Evolutionary conservation across 177 flowering plant genomes (phyloP).

Genomic region (Vitis hybrid): DNA sequence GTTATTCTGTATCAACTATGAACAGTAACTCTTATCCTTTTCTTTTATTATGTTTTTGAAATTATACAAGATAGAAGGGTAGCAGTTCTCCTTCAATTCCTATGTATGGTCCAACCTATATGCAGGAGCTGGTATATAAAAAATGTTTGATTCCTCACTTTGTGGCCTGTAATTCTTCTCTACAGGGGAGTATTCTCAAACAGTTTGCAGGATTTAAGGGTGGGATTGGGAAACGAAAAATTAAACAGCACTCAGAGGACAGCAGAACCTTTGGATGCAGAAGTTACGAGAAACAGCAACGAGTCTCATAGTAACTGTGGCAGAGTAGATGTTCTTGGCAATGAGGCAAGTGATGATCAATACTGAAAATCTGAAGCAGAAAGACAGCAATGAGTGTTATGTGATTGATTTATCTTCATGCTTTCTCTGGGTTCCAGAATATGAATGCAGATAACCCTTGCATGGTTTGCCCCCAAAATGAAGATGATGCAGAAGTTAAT

Average conservation of each 20-base stretch:
- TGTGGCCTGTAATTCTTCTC: not conserved
- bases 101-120: not conserved
- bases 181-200: conserved; percentile 11
- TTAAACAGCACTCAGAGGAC: not conserved
- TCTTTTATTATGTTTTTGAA: not conserved
- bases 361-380: too few species aligned
- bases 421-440: too few species aligned
- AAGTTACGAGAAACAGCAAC: not conserved
- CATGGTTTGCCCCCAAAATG: too few species aligned
- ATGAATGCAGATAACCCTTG: too few species aligned
- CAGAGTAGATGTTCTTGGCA: not conserved
- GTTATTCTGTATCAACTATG: too few species aligned
- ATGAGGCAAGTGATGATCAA: too few species aligned
- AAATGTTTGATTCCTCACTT: not conserved
- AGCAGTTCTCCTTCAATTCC: not conserved
- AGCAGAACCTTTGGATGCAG: conserved; percentile 3
- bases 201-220: conserved; percentile 4
- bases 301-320: not conserved
- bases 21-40: not conserved
- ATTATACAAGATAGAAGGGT: not conserved
- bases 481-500: too few species aligned
- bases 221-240: conserved; percentile 2
- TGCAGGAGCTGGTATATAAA: not conserved
- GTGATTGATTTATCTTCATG: too few species aligned
- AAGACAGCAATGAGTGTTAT: too few species aligned